phyloP scores from a whole-genome alignment of 31 red algal species.

The Odonthalia washingtoniensis region DNA sequence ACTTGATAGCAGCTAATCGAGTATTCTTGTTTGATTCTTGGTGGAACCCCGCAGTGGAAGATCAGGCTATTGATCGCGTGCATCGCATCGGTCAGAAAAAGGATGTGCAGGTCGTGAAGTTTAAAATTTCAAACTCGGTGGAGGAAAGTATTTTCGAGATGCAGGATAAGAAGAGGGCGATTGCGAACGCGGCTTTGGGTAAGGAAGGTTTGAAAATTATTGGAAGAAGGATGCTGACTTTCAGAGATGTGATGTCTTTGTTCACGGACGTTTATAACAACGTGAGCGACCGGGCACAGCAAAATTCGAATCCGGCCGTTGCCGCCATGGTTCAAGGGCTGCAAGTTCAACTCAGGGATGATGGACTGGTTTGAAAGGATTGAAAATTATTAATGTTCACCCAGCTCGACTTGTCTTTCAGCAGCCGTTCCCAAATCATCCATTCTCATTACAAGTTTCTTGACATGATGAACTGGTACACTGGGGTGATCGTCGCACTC shows the following conservation, averaged over 20 bases:
- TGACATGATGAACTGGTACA: no score
- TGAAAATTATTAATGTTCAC: no score
- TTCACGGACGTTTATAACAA: conserved; percentile 53
- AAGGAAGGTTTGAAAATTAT: conserved; percentile 64
- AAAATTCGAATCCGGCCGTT: not conserved
- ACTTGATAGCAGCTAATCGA: conserved; percentile 67
- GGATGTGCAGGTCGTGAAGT: conserved; percentile 61
- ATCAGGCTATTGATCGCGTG: conserved; percentile 75
- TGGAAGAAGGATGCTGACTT: conserved; percentile 36
- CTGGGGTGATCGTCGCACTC: no score
- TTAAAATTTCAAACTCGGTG: conserved; percentile 60
- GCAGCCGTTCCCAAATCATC: no score
- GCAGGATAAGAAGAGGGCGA: conserved; percentile 58
- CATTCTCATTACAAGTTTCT: no score
- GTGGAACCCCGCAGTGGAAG: conserved; percentile 86
- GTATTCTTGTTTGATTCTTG: conserved; percentile 71
- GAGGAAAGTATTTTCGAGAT: conserved; percentile 71
- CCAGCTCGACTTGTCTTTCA: no score
- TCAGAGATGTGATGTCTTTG: conserved; percentile 43
- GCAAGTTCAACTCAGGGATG: no score
- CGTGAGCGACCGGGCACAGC: conserved; percentile 17
- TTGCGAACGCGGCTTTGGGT: conserved; percentile 58
- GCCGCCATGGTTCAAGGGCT: conserved; percentile 23
- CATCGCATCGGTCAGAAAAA: conserved; percentile 85
- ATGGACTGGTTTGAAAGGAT: no score